Base-by-base conservation (phyloP, 441 rosid genomes). In the Dalechampia spathulata region DNA sequence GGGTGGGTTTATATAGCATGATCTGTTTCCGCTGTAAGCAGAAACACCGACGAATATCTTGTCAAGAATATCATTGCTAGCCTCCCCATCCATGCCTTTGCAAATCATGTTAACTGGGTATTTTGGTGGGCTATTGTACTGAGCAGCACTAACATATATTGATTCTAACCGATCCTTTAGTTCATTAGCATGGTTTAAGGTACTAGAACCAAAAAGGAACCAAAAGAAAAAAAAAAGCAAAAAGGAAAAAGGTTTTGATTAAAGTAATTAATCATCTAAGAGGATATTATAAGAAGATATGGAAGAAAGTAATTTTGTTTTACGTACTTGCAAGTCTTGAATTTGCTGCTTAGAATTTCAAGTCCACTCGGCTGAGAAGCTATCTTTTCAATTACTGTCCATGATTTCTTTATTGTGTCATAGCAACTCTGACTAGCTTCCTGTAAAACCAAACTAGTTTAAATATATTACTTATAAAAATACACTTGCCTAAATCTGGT, bases 321-420 rank as follows among this genome's bases (percentile, higher is more conserved):
- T n/a, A n/a, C n/a, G n/a, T 68, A 83, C 85, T 48, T 49, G 92
- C 92, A 85, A 46, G 88, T 76, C 51, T 62, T 76, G 73, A 85
- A 82, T 63, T 50, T 69, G n/a, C 52, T 53, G 77, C 78, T 73
- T 37, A 84, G 82, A 34, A 46, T 65, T 28, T 65, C 30, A 13
- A 84, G 81, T 28, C 87, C 91, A 44, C 64, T 46, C 1, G 71
- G 64, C 58, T 71, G 16, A 7, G 82, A 68, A 67, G 91, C 86
- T 61, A 78, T 63, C 38, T 60, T 21, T 15, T 84, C 83, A 19
- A 81, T 78, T 61, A 57, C 81, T 10, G 56, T 32, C 91, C 91
- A 84, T 3, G 87, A 81, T 5, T 64, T 41, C 11, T 32, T 9
- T 66, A 84, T 78, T 0, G 83, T 74, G 22, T 72, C 52, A 44